Base-by-base conservation (phyloP, 1,139 yeast genomes). In the Magnusiomyces suaveolens region DNA sequence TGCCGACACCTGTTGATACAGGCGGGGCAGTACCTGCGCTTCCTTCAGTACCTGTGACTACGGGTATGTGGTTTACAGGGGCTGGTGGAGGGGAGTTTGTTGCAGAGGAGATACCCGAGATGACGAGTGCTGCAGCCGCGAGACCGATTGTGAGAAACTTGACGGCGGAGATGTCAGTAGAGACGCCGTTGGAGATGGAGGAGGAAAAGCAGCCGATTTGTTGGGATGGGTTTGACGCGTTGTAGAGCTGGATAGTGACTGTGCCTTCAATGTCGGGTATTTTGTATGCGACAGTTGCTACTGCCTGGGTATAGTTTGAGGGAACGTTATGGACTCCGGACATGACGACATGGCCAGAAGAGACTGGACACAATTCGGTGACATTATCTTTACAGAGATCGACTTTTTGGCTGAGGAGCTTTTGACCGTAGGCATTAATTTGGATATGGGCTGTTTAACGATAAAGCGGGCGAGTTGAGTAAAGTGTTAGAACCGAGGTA, bases 181-280 rank as follows among this genome's bases (percentile, higher is more conserved):
- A 57, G 48, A 66, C 65, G 18, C 71, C 70, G 56, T 68, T 68
- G 14, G 63, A 52, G 12, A 68, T 62, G 20, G 62, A 57, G 2
- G 71, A 63, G 33, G 57, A 52, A 46, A 66, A 66, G 55, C 71
- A 68, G n/a, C 70, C 71, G 6, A 61, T 52, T 43, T 57, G 58
- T 26, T 57, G 58, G 21, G 56, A 54, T 4, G 59, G 56, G 46
- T 64, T 61, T 24, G 58, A 43, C 2, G 66, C 63, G 49, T 61
- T 61, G 47, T 43, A 59, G 12, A 68, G 50, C 21, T 55, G 57
- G 38, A 68, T 61, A n/a, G 55, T 56, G 12, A 66, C 62, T 3
- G 54, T 36, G 1, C 68, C 71, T 52, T 68, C 69, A n/a, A 68
- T 55, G 54, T 68, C 71, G 2, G 71, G 71, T 21, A 68, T 60